phyloP scores from a whole-genome alignment of 805 yeast species.

The Grigorovia yakushimaensis region DNA sequence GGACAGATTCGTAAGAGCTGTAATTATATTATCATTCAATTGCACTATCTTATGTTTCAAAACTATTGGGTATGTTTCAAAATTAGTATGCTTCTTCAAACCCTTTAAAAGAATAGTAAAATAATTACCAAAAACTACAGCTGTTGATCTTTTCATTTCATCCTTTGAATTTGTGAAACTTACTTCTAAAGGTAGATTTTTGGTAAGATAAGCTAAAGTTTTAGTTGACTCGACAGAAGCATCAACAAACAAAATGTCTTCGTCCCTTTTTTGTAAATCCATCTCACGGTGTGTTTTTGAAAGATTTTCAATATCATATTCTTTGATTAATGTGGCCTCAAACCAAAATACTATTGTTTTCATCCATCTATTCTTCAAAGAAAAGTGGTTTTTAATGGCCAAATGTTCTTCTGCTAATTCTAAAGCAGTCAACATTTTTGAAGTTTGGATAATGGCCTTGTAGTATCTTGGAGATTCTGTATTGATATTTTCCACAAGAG shows the following conservation, averaged over 20 bases:
- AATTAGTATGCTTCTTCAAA: slow-evolving; percentile 27
- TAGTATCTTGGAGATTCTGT: slow-evolving; percentile 11
- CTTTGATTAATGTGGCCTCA: slow-evolving; percentile 37
- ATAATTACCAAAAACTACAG: slow-evolving; percentile 58
- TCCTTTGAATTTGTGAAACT: slow-evolving; percentile 42
- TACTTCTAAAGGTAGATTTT: slow-evolving; percentile 44
- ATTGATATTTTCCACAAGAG: slow-evolving; percentile 13
- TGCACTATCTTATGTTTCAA: slow-evolving; percentile 41
- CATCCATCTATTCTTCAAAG: slow-evolving; percentile 38
- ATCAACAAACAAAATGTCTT: slow-evolving; percentile 41
- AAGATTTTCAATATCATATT: slow-evolving; percentile 22
- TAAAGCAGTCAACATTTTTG: slow-evolving; percentile 20
- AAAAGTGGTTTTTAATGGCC: slow-evolving; percentile 34
- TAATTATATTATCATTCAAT: slow-evolving; percentile 51
- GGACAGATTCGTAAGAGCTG: slow-evolving; percentile 56
- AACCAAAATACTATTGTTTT: slow-evolving; percentile 42
- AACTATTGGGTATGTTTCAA: slow-evolving; percentile 25
- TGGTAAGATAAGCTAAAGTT: slow-evolving; percentile 45
- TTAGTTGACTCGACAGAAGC: slow-evolving; percentile 50
- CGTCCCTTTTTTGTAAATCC: slow-evolving; percentile 30
- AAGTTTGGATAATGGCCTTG: slow-evolving; percentile 21
- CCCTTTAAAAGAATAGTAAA: slow-evolving; percentile 47
- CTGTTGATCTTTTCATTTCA: slow-evolving; percentile 42
- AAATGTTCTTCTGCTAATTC: slow-evolving; percentile 15
- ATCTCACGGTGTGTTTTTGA: slow-evolving; percentile 23